Percentiles rank a stretch among this genome's conserved stretches.
phyloP scores from a whole-genome alignment of 257 asterid genomes.

The Solanum corneliomulleri region DNA sequence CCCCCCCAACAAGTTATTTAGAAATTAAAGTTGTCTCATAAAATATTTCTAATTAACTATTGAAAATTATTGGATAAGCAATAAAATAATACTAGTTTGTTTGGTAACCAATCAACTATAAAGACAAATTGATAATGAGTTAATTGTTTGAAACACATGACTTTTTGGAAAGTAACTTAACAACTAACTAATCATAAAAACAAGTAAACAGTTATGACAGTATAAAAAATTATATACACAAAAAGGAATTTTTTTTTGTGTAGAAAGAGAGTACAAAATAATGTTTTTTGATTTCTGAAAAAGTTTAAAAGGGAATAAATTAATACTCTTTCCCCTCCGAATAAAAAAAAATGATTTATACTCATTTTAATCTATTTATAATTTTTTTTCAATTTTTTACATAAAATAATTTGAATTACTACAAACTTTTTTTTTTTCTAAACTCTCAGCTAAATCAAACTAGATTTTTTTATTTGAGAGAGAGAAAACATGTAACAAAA shows the following conservation, averaged over 20 bases:
- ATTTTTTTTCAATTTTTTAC: too few relatives aligned
- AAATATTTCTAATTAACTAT: background rate
- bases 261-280: background rate
- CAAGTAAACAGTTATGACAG: background rate
- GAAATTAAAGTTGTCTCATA: background rate
- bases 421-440: too few relatives aligned
- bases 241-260: background rate
- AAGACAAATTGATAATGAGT: background rate
- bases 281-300: background rate
- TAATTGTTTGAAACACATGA: background rate
- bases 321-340: background rate
- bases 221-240: background rate
- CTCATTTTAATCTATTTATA: too few relatives aligned
- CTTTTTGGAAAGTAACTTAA: background rate
- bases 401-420: too few relatives aligned
- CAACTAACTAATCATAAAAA: background rate
- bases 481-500: too few relatives aligned
- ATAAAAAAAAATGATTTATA: too few relatives aligned
- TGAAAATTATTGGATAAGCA: background rate
- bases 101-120: background rate
- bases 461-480: too few relatives aligned
- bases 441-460: background rate
- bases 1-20: background rate
- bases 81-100: background rate
- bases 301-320: background rate